These are phyloP conservation scores for Saccharomyces mikatae DNA, from an alignment of 805 yeast species.

Conservation along the genomic window DNA sequence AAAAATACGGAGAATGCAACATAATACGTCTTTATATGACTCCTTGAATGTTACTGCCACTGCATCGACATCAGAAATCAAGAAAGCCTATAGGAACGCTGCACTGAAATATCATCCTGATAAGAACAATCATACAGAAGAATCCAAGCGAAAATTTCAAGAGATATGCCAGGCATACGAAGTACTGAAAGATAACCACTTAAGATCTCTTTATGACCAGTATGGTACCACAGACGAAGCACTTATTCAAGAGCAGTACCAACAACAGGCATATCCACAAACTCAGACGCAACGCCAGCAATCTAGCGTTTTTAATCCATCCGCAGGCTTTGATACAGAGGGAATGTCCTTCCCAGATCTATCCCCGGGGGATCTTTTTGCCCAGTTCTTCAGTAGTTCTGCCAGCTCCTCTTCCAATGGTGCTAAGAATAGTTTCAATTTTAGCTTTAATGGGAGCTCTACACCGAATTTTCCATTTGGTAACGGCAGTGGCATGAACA, in stretches of 20 bases:
- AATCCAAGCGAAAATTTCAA: conserved; percentile 48
- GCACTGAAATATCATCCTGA: conserved; percentile 61
- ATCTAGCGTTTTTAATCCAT: conserved; percentile 1
- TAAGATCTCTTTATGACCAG: conserved; percentile 43
- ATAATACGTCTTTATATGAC: conserved; percentile 39
- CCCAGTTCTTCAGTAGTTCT: conserved; percentile 22
- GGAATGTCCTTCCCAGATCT: conserved; percentile 3
- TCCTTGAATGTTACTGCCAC: conserved; percentile 43
- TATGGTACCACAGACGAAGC: conserved; percentile 34
- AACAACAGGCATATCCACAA: background rate
- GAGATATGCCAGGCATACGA: conserved; percentile 62
- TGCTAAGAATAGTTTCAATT: background rate
- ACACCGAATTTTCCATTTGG: background rate
- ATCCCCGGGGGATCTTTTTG: conserved; percentile 26
- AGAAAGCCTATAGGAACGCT: conserved; percentile 45
- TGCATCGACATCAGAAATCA: conserved; percentile 42
- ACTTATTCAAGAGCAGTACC: conserved; percentile 7
- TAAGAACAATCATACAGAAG: conserved; percentile 43
- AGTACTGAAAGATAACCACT: conserved; percentile 40
- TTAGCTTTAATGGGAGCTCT: conserved; percentile 2
- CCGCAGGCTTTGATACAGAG: background rate
- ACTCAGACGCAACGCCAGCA: conserved; percentile 3
- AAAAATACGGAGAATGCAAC: background rate
- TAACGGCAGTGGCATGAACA: background rate
- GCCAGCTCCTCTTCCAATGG: background rate